Conservation (phyloP, 768 basidiomycete genomes). For the Termitomyces sp. region DNA sequence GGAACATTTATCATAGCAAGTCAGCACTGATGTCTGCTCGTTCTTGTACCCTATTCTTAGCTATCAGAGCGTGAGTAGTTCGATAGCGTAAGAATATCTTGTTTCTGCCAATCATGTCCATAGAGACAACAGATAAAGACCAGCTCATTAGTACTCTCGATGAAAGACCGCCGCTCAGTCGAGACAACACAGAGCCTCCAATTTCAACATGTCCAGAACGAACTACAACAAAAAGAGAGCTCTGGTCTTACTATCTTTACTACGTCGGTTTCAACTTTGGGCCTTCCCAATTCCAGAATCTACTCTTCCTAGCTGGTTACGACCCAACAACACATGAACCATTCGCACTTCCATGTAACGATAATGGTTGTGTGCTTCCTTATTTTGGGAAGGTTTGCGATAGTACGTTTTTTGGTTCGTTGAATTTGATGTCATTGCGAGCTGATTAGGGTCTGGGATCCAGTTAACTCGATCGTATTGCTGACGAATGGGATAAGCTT, state of each 20-base stretch:
- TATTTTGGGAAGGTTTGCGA: conserved; percentile 60
- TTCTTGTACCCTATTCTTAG: too few species aligned
- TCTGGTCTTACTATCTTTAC: conserved; percentile 60
- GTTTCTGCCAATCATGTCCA: too few species aligned
- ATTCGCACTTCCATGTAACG: conserved; percentile 47
- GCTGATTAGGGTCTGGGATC: neutral
- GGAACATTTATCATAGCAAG: too few species aligned
- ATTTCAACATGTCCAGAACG: neutral
- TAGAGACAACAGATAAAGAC: too few species aligned
- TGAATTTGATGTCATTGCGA: neutral
- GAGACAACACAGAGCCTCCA: too few species aligned
- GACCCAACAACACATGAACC: conserved; percentile 57
- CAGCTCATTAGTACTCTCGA: too few species aligned
- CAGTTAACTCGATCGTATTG: conserved; percentile 75
- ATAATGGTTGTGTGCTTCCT: conserved; percentile 57
- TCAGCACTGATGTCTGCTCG: too few species aligned
- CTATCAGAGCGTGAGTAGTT: too few species aligned
- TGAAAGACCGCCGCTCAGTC: too few species aligned
- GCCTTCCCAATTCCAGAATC: conserved; percentile 71
- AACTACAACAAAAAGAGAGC: conserved; percentile 44
- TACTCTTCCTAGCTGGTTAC: conserved; percentile 67
- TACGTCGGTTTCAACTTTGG: conserved; percentile 69
- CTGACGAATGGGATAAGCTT: conserved; percentile 79
- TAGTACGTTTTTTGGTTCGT: conserved; percentile 33
- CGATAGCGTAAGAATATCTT: too few species aligned